Evolutionary conservation across 1,284 basidiomycete genomes (phyloP), one percentile per base, ranked within the genome.

Genomic region (Neonothopanus nambi): DNA sequence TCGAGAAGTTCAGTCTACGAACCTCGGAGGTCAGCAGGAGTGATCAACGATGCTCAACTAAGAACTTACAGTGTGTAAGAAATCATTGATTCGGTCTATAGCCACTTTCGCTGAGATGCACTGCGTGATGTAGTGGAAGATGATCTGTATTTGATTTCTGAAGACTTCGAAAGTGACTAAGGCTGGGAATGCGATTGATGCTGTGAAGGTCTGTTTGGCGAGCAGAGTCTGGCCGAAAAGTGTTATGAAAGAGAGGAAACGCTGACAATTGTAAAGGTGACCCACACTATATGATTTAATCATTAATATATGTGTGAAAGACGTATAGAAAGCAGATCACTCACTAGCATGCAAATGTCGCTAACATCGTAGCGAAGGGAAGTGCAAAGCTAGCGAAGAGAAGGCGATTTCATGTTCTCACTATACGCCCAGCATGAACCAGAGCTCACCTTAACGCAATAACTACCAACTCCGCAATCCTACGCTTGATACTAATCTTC

Each of bases 351-450:
- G 75, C 74, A 62, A 81, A 85, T 0, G 82, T 82, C 24, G 74
- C 70, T 33, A 79, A 62, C 73, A 85, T 85, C 20, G 79, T 79
- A 43, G 80, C 52, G 9, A 83, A 67, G 0, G 84, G 81, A 26
- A 84, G 72, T 33, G 75, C 43, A 50, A 70, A 75, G 62, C 79
- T 82, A 45, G 5, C n/a, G 4, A 38, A 18, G 2, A 39, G 23
- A 21, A 43, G 15, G 28, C 23, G 18, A 28, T 30, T 41, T 6
- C 26, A 8, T 11, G 3, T 11, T 15, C 17, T n/a, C 17, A 41
- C 15, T 12, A 9, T 5, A 9, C 8, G 15, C 40, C 30, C 26
- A 15, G 9, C 8, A n/a, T n/a, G 5, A 47, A 17, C 5, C n/a
- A n/a, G n/a, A 18, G 26, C 21, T 15, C n/a, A 56, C 55, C 51